Percentiles rank a stretch among this genome's conserved stretches.
phyloP scores from a whole-genome alignment of 208 protist genomes.

The Crithidia expoeki region DNA sequence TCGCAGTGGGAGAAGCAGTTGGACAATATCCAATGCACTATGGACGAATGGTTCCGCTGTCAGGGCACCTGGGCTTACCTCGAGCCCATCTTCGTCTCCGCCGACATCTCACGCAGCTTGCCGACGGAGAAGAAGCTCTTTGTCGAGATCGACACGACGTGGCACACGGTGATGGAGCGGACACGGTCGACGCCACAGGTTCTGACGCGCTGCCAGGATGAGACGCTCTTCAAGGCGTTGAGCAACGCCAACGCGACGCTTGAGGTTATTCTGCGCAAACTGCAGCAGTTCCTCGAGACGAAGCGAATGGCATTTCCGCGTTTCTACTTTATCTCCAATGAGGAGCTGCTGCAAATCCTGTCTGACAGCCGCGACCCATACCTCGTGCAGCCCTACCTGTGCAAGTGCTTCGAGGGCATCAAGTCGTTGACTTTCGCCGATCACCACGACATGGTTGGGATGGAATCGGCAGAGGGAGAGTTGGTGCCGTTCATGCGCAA shows the following conservation, averaged over 20 bases:
- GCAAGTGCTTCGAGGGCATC: constrained; percentile 97
- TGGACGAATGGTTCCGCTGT: constrained; percentile 97
- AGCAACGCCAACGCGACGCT: constrained; percentile 92
- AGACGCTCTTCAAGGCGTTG: constrained; percentile 93
- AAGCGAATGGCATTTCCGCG: constrained; percentile 97
- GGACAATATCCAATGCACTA: constrained; percentile 92
- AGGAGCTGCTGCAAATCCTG: constrained; percentile 96
- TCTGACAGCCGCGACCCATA: constrained; percentile 95
- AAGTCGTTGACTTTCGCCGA: constrained; percentile 92
- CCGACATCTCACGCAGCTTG: constrained; percentile 96
- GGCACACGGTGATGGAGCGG: constrained; percentile 94
- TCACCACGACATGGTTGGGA: constrained; percentile 90
- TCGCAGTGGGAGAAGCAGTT: constrained; percentile 94
- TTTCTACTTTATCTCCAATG: constrained; percentile 98
- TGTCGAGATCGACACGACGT: constrained; percentile 93
- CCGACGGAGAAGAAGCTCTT: constrained; percentile 95
- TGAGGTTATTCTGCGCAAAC: constrained; percentile 95
- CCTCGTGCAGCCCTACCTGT: constrained; percentile 95
- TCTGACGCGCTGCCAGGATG: constrained; percentile 89
- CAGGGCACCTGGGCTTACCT: constrained; percentile 97
- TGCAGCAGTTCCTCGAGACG: constrained; percentile 98
- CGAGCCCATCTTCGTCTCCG: constrained; percentile 96
- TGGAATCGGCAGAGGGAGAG: constrained; percentile 93
- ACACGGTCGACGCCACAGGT: constrained; percentile 86
- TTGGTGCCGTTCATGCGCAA: constrained; percentile 79